Evolutionary conservation across 768 basidiomycete genomes (phyloP).

Genomic region (Lactarius akahatsu): DNA sequence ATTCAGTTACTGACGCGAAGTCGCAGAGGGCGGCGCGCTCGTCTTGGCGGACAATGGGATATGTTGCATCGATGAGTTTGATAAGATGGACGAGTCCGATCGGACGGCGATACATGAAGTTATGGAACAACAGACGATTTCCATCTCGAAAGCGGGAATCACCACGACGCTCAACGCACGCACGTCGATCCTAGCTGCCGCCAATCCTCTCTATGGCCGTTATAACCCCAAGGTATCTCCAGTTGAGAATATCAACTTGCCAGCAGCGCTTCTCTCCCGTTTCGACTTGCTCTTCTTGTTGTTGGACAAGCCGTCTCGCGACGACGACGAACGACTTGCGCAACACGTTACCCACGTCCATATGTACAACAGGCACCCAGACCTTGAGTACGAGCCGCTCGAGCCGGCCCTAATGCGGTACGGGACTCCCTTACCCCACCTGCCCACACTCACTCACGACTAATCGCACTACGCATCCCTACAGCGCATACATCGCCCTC

Average conservation of each 20-base stretch:
- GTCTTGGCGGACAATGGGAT: conserved; percentile 99
- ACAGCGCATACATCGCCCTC: conserved; percentile 90
- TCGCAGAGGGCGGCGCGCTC: conserved; percentile 95
- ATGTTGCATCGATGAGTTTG: conserved; percentile 99
- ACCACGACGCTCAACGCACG: conserved; percentile 97
- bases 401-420: conserved; percentile 89
- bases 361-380: conserved; percentile 91
- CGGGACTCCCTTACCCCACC: conserved; percentile 25
- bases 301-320: conserved; percentile 90
- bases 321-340: conserved; percentile 94
- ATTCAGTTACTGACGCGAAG: conserved; percentile 6
- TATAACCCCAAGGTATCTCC: conserved; percentile 98
- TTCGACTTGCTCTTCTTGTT: conserved; percentile 97
- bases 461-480: conserved; percentile 11
- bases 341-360: conserved; percentile 98
- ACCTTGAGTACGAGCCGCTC: conserved; percentile 78
- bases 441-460: conserved; percentile 7
- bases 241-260: conserved; percentile 98
- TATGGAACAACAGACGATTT: conserved; percentile 99
- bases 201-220: conserved; percentile 95
- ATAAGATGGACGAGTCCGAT: conserved; percentile 99
- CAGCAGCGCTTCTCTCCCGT: conserved; percentile 92
- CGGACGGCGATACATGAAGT: conserved; percentile 99
- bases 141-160: conserved; percentile 98
- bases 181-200: conserved; percentile 95